phyloP scores from a whole-genome alignment of 768 basidiomycete species.

The Suillus discolor region DNA sequence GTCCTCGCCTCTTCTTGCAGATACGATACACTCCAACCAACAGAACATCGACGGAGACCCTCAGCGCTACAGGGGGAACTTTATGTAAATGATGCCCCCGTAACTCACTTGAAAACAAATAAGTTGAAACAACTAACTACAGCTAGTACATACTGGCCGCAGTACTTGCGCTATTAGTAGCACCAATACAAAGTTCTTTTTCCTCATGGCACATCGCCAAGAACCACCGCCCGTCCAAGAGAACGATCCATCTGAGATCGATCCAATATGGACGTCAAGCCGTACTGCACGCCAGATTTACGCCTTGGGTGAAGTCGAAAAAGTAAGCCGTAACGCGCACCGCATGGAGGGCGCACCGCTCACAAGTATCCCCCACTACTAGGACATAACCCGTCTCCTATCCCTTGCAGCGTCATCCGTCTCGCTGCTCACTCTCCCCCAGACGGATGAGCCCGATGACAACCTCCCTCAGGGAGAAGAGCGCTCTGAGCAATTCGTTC shows the following conservation, averaged over 20 bases:
- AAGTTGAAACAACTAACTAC: too few relatives aligned
- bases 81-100: neutral
- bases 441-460: constrained; percentile 72
- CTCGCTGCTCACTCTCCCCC: constrained; percentile 78
- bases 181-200: neutral
- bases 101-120: neutral
- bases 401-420: constrained; percentile 78
- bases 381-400: constrained; percentile 81
- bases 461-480: constrained; percentile 79
- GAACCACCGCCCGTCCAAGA: constrained; percentile 6
- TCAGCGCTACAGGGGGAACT: neutral
- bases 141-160: too few relatives aligned
- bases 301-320: constrained; percentile 79
- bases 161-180: neutral
- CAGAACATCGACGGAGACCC: neutral
- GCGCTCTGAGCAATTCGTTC: constrained; percentile 82
- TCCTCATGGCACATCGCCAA: constrained; percentile 1
- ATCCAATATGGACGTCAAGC: constrained; percentile 82
- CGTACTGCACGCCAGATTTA: constrained; percentile 82
- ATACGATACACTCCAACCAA: neutral
- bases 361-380: constrained; percentile 26
- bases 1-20: constrained; percentile 5
- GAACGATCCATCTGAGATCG: constrained; percentile 46
- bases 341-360: neutral
- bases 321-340: constrained; percentile 42